Conservation (phyloP, 257 asterid genomes). For the Gentiana macrophylla region DNA sequence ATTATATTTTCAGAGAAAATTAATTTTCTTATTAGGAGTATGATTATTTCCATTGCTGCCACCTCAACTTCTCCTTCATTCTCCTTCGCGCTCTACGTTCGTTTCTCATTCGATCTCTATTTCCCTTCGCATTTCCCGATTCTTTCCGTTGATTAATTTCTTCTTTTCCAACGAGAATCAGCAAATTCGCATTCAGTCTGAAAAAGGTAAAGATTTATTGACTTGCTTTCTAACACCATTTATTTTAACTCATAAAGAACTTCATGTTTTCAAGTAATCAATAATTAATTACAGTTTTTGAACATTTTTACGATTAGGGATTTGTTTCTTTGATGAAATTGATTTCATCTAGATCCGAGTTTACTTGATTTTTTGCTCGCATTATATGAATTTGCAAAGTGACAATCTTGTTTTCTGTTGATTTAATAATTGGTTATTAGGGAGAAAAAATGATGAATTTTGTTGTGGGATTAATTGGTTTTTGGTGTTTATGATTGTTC, state of each 20-base stretch:
- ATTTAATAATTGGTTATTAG: not conserved
- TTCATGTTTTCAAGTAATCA: not conserved
- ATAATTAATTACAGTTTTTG: not conserved
- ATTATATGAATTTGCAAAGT: not conserved
- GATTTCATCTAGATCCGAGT: slow-evolving; percentile 1
- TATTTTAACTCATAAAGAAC: too few relatives aligned
- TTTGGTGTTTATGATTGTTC: not conserved
- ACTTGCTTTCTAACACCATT: not conserved
- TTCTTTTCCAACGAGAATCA: slow-evolving; percentile 1
- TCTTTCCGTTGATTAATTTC: slow-evolving; percentile 2
- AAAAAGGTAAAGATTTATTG: slow-evolving; percentile 9
- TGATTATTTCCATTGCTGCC: too few relatives aligned
- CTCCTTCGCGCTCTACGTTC: not conserved
- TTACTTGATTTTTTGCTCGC: too few relatives aligned
- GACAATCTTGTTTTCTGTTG: not conserved
- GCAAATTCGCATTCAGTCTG: slow-evolving; percentile 3
- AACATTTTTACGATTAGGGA: not conserved
- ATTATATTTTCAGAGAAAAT: too few relatives aligned
- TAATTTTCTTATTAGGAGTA: too few relatives aligned
- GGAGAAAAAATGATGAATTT: slow-evolving; percentile 5
- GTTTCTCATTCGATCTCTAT: slow-evolving; percentile 11
- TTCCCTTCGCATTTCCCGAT: not conserved
- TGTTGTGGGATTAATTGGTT: not conserved
- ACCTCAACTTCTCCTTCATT: too few relatives aligned
- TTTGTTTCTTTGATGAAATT: not conserved